Evolutionary conservation across 371 early-diverging fungal genomes (phyloP), one percentile per base, ranked within the genome.

Genomic region (Mortierella sp.): DNA sequence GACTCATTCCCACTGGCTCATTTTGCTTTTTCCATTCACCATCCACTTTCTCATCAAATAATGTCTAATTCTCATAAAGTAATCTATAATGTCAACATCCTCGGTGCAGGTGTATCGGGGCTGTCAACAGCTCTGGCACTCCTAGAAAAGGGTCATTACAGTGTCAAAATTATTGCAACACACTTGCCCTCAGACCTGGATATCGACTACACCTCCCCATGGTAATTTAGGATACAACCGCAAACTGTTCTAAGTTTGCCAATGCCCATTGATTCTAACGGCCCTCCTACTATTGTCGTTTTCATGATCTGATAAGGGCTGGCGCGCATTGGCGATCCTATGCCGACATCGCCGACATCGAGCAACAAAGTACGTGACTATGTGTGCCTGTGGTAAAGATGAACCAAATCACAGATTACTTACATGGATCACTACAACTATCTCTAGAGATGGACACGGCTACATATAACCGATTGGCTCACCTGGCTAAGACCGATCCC

Each of bases 91-190:
- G 87, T 90, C 37, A 80, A 85, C 32, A 88, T 95, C 24, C 70
- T 95, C 28, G 95, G 95, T 28, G 93, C 93, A 12, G 96, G 96
- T 52, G 93, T 94, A 0, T 87, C 86, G n/a, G 95, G 96, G 1
- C 83, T 96, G 24, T 91, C 93, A 0, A 89, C 90, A 0, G 94
- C 91, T 2, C 58, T 90, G 47, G 49, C 83, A 2, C 83, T 93
- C 22, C 85, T 87, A 55, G 78, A 87, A 66, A 83, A 78, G 28
- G 74, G 68, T 5, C 57, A 71, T 43, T 90, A 86, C 74, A 67
- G 87, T 24, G 92, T 92, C 6, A 87, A 85, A 20, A 64, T 93
- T 8, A 64, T 91, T 20, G 90, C 92, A 24, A 89, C 90, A 40
- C 84, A 88, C 70, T 62, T 90, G 14, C 91, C 92, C 9, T 88